Conservation (phyloP, 2,329 filamentous ascomycete species). For the Phaeosphaeria sp. region DNA sequence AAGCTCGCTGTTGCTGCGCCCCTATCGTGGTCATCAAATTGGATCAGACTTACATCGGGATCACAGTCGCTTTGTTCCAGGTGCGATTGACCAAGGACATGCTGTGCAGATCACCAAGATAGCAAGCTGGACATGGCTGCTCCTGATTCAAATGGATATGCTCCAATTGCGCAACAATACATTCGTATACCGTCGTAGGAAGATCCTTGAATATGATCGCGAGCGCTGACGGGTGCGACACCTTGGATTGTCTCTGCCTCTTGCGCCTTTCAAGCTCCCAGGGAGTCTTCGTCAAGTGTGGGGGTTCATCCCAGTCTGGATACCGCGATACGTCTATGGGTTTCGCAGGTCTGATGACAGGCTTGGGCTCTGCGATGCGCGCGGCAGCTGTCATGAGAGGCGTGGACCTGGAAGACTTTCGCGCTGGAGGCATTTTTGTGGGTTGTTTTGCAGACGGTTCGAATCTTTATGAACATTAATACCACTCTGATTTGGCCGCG, state of each 20-base stretch:
- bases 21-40: not conserved
- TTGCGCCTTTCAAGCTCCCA: slow-evolving; percentile 49
- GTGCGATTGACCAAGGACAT: slow-evolving; percentile 61
- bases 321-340: slow-evolving; percentile 1
- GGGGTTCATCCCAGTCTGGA: slow-evolving; percentile 21
- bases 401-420: not conserved
- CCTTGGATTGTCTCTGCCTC: slow-evolving; percentile 32
- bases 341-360: not conserved
- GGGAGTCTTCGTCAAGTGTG: slow-evolving; percentile 42
- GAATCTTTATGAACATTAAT: not conserved
- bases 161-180: slow-evolving; percentile 60
- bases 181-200: slow-evolving; percentile 62
- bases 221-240: slow-evolving; percentile 22
- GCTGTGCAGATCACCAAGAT: slow-evolving; percentile 61
- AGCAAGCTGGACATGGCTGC: slow-evolving; percentile 60
- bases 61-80: slow-evolving; percentile 63
- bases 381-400: slow-evolving; percentile 1
- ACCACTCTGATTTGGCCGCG: not conserved
- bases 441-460: not conserved
- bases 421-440: not conserved
- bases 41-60: slow-evolving; percentile 53
- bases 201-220: slow-evolving; percentile 54
- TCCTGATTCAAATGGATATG: slow-evolving; percentile 47
- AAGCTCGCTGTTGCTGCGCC: not conserved
- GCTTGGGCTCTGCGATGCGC: not conserved